A percentile compares a stretch with the other conserved stretches of the same genome.
Evolutionary conservation across 2,329 filamentous ascomycete genomes (phyloP).

Genomic region (Mariannaea sp.): DNA sequence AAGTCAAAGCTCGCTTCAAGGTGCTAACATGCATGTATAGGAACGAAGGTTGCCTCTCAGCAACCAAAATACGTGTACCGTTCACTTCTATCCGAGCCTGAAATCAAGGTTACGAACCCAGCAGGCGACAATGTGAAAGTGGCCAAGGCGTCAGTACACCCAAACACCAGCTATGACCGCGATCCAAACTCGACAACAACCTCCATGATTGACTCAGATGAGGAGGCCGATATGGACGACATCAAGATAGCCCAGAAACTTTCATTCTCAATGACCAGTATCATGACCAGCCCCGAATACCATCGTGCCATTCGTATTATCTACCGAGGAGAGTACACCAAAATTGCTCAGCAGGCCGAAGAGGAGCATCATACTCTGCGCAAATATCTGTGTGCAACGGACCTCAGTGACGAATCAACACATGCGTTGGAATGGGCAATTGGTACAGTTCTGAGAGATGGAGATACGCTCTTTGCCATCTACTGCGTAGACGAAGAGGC

Average conservation of each 20-base stretch:
- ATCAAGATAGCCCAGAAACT: constrained; percentile 88
- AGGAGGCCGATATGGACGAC: constrained; percentile 82
- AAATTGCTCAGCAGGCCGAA: constrained; percentile 77
- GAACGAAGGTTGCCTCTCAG: constrained; percentile 57
- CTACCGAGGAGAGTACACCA: constrained; percentile 81
- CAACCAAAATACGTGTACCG: constrained; percentile 60
- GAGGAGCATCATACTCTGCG: constrained; percentile 78
- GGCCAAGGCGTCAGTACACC: constrained; percentile 69
- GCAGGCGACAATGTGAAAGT: constrained; percentile 63
- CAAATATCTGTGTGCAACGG: constrained; percentile 94
- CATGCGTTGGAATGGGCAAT: constrained; percentile 98
- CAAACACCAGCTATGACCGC: constrained; percentile 82
- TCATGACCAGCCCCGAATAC: constrained; percentile 74
- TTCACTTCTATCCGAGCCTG: constrained; percentile 68
- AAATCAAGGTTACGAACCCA: constrained; percentile 67
- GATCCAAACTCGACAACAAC: constrained; percentile 59
- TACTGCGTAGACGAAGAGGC: constrained; percentile 92
- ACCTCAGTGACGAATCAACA: constrained; percentile 90
- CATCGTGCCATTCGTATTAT: constrained; percentile 88
- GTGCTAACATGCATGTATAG: constrained; percentile 38
- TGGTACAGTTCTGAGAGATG: constrained; percentile 89
- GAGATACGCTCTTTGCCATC: constrained; percentile 90
- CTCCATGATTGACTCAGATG: constrained; percentile 77
- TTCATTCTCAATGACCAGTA: constrained; percentile 76
- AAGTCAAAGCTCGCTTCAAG: neutral